A percentile compares a stretch with the other conserved stretches of the same genome.
Evolutionary conservation across 345 rosid genomes (phyloP).

Genomic region (Melaleuca alternifolia): DNA sequence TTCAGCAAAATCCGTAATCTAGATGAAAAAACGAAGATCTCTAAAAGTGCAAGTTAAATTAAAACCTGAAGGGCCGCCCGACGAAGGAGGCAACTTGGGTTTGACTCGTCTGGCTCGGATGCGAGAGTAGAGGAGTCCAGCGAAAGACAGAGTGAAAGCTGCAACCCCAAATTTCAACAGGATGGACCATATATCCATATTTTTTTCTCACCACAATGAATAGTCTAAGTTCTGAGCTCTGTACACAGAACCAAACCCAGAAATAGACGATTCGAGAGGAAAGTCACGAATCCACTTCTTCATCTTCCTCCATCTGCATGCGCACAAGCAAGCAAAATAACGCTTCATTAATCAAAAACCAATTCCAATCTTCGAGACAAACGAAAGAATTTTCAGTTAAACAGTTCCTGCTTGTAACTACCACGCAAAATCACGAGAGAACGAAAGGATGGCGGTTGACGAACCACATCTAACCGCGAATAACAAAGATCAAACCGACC

Average conservation of each 20-base stretch:
- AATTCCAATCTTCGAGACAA: neutral
- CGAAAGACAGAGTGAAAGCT: constrained; percentile 55
- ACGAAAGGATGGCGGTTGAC: neutral
- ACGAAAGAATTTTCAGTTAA: neutral
- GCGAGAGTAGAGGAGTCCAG: constrained; percentile 60
- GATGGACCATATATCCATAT: constrained; percentile 33
- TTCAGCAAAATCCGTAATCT: neutral
- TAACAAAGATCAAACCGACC: neutral
- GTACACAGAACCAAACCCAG: neutral
- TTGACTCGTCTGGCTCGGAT: constrained; percentile 21
- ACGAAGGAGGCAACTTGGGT: constrained; percentile 23
- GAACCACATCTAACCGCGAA: neutral
- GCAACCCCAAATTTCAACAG: constrained; percentile 60
- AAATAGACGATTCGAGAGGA: neutral
- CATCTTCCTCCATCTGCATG: constrained; percentile 42
- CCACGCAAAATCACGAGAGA: neutral
- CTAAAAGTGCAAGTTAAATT: neutral
- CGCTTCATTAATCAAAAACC: neutral
- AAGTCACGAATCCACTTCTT: constrained; percentile 13
- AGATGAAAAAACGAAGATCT: neutral
- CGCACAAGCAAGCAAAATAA: neutral
- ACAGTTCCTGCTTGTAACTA: neutral
- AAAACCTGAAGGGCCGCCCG: constrained; percentile 24
- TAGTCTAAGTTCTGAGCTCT: neutral
- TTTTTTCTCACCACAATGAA: too few relatives aligned